Evolutionary conservation across 768 basidiomycete genomes (phyloP).

Genomic region (Amanita rimosa): DNA sequence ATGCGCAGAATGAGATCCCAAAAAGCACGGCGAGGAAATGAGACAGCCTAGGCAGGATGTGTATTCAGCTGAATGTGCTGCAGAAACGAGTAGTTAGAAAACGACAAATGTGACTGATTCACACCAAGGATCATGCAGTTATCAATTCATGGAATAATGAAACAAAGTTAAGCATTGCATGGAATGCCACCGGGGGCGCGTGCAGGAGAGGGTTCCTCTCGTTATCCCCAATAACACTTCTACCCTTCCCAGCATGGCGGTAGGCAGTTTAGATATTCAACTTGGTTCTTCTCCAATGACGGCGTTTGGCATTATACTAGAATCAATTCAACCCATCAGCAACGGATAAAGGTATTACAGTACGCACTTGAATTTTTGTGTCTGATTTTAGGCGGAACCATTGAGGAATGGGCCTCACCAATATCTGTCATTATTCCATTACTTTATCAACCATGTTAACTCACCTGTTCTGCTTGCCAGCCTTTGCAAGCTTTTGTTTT

Average conservation of each 20-base stretch:
- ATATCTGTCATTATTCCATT: slow-evolving; percentile 6
- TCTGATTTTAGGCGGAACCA: slow-evolving; percentile 99
- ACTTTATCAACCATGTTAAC: slow-evolving; percentile 11
- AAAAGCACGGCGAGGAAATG: no score
- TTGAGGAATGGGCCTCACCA: slow-evolving; percentile 83
- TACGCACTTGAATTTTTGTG: slow-evolving; percentile 79
- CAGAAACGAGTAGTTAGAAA: neutral
- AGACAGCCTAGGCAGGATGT: neutral
- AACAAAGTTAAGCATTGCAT: neutral
- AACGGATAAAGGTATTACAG: slow-evolving; percentile 1
- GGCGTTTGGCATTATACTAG: slow-evolving; percentile 90
- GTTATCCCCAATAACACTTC: slow-evolving; percentile 4
- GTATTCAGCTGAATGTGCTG: neutral
- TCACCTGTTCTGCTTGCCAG: slow-evolving; percentile 89
- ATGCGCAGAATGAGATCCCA: no score
- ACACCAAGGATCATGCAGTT: neutral
- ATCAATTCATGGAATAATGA: neutral
- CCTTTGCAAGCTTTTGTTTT: slow-evolving; percentile 97
- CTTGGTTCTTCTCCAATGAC: slow-evolving; percentile 99
- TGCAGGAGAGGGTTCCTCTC: neutral
- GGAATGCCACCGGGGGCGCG: neutral
- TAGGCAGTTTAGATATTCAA: slow-evolving; percentile 69
- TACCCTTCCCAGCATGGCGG: neutral
- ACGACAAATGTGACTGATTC: neutral
- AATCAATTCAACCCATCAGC: neutral